Evolutionary conservation across 768 basidiomycete species (phyloP).

Genomic region (Russula sp.): DNA sequence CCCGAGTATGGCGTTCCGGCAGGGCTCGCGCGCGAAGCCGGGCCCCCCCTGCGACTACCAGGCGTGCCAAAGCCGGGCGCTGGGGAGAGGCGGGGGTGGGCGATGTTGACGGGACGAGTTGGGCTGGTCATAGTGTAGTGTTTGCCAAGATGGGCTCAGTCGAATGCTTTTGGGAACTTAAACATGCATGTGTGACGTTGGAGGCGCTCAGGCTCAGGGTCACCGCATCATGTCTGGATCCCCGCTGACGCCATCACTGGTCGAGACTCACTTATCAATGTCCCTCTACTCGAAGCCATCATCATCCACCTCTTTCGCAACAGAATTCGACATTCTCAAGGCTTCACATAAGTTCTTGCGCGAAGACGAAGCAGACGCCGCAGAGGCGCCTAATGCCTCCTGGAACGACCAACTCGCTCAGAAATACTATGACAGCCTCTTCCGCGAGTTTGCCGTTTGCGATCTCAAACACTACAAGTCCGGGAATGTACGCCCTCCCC

Average conservation of each 20-base stretch:
- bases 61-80: conserved; percentile 10
- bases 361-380: conserved; percentile 44
- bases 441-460: conserved; percentile 87
- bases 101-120: conserved; percentile 24
- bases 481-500: conserved; percentile 55
- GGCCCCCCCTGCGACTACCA: conserved; percentile 12
- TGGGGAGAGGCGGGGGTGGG: conserved; percentile 13
- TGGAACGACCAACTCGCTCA: conserved; percentile 86
- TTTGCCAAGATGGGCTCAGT: background rate
- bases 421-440: conserved; percentile 84
- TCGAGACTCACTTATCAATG: conserved; percentile 1
- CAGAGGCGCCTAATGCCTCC: conserved; percentile 28
- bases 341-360: conserved; percentile 59
- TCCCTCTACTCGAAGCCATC: background rate
- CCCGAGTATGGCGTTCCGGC: conserved; percentile 36
- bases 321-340: conserved; percentile 75
- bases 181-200: background rate
- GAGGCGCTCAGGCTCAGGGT: background rate
- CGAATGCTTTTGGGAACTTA: background rate
- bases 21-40: conserved; percentile 1
- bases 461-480: conserved; percentile 96
- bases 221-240: background rate
- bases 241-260: background rate
- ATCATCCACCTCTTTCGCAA: conserved; percentile 7
- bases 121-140: conserved; percentile 16